Percentiles rank a stretch among this genome's conserved stretches.
These are phyloP conservation scores for Pleurotus platypus DNA, from an alignment of 768 basidiomycete species.

Conservation along the genomic window DNA sequence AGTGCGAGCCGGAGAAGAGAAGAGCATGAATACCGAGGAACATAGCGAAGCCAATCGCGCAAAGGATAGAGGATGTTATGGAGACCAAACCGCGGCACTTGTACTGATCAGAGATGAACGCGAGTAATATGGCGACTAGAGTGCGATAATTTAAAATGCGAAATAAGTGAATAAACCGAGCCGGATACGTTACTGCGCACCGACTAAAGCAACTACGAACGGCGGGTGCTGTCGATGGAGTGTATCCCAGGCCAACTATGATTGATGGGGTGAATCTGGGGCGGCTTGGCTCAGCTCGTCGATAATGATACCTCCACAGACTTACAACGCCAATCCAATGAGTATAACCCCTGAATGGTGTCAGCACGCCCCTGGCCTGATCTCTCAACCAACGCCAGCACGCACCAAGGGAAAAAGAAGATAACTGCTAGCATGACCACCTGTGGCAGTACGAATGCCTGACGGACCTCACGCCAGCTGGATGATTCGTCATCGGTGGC, in stretches of 20 bases:
- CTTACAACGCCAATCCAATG: too few species aligned
- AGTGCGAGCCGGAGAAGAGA: too few species aligned
- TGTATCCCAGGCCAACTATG: conserved; percentile 57
- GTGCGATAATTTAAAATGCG: too few species aligned
- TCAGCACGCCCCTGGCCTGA: too few species aligned
- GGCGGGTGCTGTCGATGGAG: conserved; percentile 45
- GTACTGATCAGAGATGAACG: conserved; percentile 51
- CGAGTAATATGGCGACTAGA: conserved; percentile 14
- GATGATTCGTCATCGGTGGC: conserved; percentile 38
- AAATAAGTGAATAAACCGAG: too few species aligned
- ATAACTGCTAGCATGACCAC: conserved; percentile 45
- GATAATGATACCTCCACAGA: too few species aligned
- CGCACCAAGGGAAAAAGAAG: conserved; percentile 51
- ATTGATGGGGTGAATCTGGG: conserved; percentile 67
- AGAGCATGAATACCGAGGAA: too few species aligned
- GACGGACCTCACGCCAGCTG: conserved; percentile 52
- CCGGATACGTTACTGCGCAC: too few species aligned
- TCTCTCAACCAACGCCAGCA: not conserved
- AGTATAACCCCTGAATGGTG: too few species aligned
- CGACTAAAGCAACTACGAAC: conserved; percentile 43
- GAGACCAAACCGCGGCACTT: conserved; percentile 43
- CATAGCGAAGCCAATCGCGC: conserved; percentile 1
- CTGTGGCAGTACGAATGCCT: conserved; percentile 49
- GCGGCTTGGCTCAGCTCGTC: conserved; percentile 12
- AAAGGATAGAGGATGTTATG: conserved; percentile 39